Conservation (phyloP, 2,329 filamentous ascomycete genomes). For the Rhynchosporium graminicola region DNA sequence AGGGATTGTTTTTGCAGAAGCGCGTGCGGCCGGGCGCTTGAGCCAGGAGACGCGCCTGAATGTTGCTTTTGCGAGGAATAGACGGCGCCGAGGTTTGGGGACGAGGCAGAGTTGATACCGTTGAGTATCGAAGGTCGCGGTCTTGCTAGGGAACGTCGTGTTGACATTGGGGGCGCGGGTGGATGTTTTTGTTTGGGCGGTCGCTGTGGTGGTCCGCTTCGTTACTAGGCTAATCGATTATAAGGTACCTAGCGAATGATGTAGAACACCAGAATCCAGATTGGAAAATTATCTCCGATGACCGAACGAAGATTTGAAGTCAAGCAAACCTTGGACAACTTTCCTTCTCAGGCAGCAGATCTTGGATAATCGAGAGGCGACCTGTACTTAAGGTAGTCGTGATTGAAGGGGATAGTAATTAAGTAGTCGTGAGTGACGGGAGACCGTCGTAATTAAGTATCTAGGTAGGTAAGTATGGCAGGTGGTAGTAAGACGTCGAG, state of each 20-base stretch:
- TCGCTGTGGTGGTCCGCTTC: conserved; percentile 4
- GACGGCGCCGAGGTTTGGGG: conserved; percentile 56
- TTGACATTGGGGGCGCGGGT: conserved; percentile 29
- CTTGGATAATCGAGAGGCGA: not conserved
- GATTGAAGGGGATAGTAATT: not conserved
- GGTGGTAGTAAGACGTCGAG: not conserved
- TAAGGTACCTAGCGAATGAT: conserved; percentile 14
- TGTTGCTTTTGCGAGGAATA: conserved; percentile 30
- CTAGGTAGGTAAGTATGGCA: not conserved
- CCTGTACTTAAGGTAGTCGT: not conserved
- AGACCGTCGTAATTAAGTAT: not conserved
- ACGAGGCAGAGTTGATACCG: conserved; percentile 53
- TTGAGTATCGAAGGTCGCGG: conserved; percentile 38
- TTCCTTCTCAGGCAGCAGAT: not conserved
- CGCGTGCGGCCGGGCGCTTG: conserved; percentile 36
- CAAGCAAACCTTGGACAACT: not conserved
- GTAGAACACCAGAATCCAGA: not conserved
- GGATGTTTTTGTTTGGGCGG: conserved; percentile 10
- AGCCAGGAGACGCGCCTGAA: conserved; percentile 10
- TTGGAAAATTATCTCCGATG: conserved; percentile 11
- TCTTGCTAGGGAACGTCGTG: conserved; percentile 39
- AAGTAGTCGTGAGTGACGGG: conserved; percentile 1
- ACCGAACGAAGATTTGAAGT: not conserved
- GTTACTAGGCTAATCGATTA: conserved; percentile 2
- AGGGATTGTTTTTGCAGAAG: conserved; percentile 71